These are phyloP conservation scores for Ustilago crameri DNA, from an alignment of 1,284 basidiomycete genomes.

Conservation along the genomic window DNA sequence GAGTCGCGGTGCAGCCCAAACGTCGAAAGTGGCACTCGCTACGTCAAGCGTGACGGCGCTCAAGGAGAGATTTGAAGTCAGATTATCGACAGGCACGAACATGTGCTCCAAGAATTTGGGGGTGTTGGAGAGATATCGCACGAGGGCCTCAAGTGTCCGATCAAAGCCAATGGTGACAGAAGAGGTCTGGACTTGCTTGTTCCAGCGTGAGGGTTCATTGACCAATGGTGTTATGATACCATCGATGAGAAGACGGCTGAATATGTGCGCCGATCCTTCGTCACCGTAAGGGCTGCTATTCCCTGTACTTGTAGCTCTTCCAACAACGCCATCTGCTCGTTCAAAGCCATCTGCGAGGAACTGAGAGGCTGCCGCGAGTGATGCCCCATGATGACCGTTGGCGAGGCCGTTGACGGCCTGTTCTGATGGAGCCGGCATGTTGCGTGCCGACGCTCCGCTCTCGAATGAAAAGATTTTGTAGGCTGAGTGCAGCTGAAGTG, in stretches of 20 bases:
- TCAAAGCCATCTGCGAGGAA: slow-evolving; percentile 23
- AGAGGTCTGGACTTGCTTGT: slow-evolving; percentile 6
- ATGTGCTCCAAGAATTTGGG: slow-evolving; percentile 49
- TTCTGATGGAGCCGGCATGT: neutral
- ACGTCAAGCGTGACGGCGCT: slow-evolving; percentile 33
- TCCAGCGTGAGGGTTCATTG: slow-evolving; percentile 7
- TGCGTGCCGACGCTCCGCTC: slow-evolving; percentile 5
- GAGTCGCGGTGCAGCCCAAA: slow-evolving; percentile 55
- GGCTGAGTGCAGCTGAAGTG: too few species aligned
- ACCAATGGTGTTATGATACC: slow-evolving; percentile 33
- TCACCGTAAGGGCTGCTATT: slow-evolving; percentile 17
- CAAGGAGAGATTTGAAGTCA: slow-evolving; percentile 14
- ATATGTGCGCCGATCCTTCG: slow-evolving; percentile 35
- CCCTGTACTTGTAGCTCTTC: neutral
- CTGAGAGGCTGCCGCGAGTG: slow-evolving; percentile 37
- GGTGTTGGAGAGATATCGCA: slow-evolving; percentile 21
- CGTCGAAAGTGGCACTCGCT: slow-evolving; percentile 53
- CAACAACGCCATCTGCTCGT: neutral
- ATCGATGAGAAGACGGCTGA: slow-evolving; percentile 42
- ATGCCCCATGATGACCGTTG: slow-evolving; percentile 11
- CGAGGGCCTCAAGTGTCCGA: slow-evolving; percentile 39
- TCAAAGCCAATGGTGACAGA: slow-evolving; percentile 13
- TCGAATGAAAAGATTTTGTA: too few species aligned
- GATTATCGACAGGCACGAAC: slow-evolving; percentile 14
- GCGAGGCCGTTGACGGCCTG: neutral